Conservation (phyloP, 176 grass and related monocot genomes). For the Panicum miliaceum region DNA sequence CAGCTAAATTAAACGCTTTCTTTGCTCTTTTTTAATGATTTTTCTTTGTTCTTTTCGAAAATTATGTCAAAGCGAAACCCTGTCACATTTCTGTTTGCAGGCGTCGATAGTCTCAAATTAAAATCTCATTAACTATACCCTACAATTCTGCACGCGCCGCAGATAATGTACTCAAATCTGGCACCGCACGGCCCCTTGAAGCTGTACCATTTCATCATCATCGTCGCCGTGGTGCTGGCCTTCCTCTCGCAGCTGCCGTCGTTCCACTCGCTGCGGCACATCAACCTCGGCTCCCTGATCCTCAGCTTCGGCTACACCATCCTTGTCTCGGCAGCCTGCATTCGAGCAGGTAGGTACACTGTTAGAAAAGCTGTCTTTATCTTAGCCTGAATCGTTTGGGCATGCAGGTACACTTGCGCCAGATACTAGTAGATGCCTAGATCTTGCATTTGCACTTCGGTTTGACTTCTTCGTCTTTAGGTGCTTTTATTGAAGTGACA, state of each 20-base stretch:
- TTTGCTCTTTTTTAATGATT: no score
- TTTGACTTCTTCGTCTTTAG: no score
- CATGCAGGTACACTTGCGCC: no score
- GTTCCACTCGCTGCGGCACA: conserved; percentile 87
- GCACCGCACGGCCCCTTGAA: conserved; percentile 61
- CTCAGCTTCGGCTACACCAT: conserved; percentile 70
- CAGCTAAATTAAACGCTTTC: not conserved
- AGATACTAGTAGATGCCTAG: no score
- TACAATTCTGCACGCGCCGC: not conserved
- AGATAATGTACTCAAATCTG: conserved; percentile 86
- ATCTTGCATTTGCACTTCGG: no score
- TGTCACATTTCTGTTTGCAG: not conserved
- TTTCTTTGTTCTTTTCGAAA: no score
- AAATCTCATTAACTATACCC: not conserved
- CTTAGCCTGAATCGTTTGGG: not conserved
- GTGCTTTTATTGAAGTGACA: no score
- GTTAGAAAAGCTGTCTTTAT: not conserved
- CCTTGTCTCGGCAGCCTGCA: conserved; percentile 64
- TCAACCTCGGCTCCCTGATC: conserved; percentile 79
- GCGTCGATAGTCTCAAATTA: not conserved
- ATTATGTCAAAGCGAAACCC: not conserved
- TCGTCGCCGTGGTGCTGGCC: conserved; percentile 67
- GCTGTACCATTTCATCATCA: conserved; percentile 86
- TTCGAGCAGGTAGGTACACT: conserved; percentile 71
- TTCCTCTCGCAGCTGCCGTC: conserved; percentile 85